Conservation (phyloP, 2,329 filamentous ascomycete species). For the Pseudogymnoascus sp. region DNA sequence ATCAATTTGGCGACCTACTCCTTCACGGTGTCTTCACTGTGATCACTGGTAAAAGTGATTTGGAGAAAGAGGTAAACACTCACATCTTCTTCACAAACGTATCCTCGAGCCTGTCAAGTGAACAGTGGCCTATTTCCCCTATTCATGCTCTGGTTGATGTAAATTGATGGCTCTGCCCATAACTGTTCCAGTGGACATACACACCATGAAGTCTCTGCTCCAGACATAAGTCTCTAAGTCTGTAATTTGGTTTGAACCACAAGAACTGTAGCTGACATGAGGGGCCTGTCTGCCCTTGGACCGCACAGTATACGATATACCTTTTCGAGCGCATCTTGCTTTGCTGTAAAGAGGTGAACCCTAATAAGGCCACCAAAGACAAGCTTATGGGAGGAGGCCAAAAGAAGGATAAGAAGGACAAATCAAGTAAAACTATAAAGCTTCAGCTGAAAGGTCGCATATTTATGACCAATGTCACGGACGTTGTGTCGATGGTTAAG, state of each 20-base stretch:
- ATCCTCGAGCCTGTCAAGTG: neutral
- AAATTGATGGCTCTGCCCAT: neutral
- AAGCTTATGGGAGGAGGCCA: constrained; percentile 55
- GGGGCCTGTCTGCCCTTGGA: constrained; percentile 17
- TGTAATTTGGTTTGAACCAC: constrained; percentile 6
- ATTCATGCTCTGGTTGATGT: neutral
- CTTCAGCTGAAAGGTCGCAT: constrained; percentile 94
- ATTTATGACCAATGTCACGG: constrained; percentile 98
- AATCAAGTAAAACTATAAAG: constrained; percentile 67
- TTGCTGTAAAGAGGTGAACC: constrained; percentile 91
- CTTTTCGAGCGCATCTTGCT: constrained; percentile 92
- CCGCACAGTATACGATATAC: constrained; percentile 82
- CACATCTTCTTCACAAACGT: neutral
- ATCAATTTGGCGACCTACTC: constrained; percentile 84
- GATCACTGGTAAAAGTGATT: constrained; percentile 79
- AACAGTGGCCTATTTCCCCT: neutral
- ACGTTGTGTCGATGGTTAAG: constrained; percentile 80
- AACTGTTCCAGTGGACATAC: neutral
- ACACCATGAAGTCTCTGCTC: neutral
- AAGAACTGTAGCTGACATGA: constrained; percentile 19
- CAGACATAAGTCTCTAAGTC: neutral
- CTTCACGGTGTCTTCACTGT: constrained; percentile 88
- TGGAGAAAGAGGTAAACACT: constrained; percentile 63
- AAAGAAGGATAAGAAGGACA: constrained; percentile 60
- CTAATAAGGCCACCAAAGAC: constrained; percentile 67